Evolutionary conservation across 768 basidiomycete species (phyloP).

Genomic region (Kwoniella newhampshirensis): DNA sequence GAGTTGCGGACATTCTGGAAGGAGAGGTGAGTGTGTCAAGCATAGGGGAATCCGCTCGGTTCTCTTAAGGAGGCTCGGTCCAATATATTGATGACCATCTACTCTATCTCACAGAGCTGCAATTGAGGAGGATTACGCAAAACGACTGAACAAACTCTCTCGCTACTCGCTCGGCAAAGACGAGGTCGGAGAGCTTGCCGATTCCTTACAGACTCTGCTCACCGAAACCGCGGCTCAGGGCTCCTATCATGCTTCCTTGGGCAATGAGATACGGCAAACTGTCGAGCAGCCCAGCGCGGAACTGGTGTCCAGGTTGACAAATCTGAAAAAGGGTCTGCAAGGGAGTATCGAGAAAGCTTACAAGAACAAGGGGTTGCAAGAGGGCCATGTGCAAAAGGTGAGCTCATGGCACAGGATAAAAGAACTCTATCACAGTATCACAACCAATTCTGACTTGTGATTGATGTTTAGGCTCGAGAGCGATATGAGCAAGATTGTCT

Average conservation of each 20-base stretch:
- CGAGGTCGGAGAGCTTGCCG: conserved; percentile 86
- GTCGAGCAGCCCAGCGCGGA: conserved; percentile 60
- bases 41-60: not conserved
- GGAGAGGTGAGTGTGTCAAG: conserved; percentile 68
- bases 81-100: not conserved
- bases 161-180: conserved; percentile 76
- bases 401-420: not conserved
- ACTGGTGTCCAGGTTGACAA: conserved; percentile 28
- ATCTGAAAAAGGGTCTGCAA: conserved; percentile 58
- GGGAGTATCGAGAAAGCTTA: conserved; percentile 80
- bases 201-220: conserved; percentile 74
- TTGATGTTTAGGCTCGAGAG: conserved; percentile 70
- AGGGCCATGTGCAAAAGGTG: conserved; percentile 75
- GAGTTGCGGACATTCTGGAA: conserved; percentile 87
- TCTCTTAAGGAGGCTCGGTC: not conserved
- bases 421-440: not conserved
- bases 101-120: conserved; percentile 60
- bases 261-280: conserved; percentile 71
- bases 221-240: conserved; percentile 82
- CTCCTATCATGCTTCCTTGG: conserved; percentile 68
- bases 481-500: conserved; percentile 92
- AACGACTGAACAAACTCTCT: conserved; percentile 73
- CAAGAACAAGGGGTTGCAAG: conserved; percentile 83
- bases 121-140: conserved; percentile 95
- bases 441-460: not conserved